Percentiles rank a stretch among this genome's conserved stretches.
Evolutionary conservation across 1,284 basidiomycete genomes (phyloP).

Genomic region (Cryptococcus neoformans): DNA sequence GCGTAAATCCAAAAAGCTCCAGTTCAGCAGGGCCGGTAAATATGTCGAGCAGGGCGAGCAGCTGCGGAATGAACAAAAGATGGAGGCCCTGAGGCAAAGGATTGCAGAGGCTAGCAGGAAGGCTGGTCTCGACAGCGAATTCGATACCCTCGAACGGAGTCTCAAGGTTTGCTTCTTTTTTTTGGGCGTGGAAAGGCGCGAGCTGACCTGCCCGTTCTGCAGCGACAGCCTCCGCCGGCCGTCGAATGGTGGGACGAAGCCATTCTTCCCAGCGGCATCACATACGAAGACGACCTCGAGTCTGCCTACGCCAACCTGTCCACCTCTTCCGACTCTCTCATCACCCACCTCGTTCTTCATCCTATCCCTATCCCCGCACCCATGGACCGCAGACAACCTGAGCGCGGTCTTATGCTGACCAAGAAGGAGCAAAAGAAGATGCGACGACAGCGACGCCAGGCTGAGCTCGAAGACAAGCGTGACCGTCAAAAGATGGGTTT

Average conservation of each 20-base stretch:
- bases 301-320: constrained; percentile 52
- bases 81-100: constrained; percentile 87
- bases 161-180: constrained; percentile 60
- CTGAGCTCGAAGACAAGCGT: constrained; percentile 89
- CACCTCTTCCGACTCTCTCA: constrained; percentile 67
- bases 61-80: constrained; percentile 72
- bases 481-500: constrained; percentile 96
- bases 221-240: constrained; percentile 80
- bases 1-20: constrained; percentile 61
- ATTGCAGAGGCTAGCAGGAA: constrained; percentile 90
- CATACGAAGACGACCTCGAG: constrained; percentile 67
- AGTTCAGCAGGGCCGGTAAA: constrained; percentile 87
- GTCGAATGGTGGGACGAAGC: constrained; percentile 98
- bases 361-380: constrained; percentile 95
- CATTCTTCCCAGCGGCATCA: constrained; percentile 67
- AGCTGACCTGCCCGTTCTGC: background rate
- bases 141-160: constrained; percentile 82
- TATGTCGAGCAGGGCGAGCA: constrained; percentile 81
- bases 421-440: constrained; percentile 60
- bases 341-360: constrained; percentile 92
- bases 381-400: constrained; percentile 66
- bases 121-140: constrained; percentile 88
- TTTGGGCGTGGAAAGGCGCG: background rate
- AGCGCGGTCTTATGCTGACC: constrained; percentile 81
- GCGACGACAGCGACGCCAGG: constrained; percentile 80